phyloP scores from a whole-genome alignment of 2,329 filamentous ascomycete genomes.

The Penicillium aurantiogriseum region DNA sequence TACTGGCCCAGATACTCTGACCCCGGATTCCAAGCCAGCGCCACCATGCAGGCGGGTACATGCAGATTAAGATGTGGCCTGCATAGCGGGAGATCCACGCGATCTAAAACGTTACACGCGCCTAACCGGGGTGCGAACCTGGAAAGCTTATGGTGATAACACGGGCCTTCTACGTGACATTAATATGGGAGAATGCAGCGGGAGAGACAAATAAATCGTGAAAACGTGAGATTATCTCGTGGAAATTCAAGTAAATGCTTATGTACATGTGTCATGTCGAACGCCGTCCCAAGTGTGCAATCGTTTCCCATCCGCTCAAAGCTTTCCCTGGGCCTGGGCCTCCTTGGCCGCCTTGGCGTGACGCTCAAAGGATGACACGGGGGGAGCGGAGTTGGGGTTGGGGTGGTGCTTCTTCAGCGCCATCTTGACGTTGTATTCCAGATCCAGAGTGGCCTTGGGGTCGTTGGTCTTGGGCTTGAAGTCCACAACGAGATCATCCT shows the following conservation, averaged over 20 bases:
- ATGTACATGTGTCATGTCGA: conserved; percentile 5
- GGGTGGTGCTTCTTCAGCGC: conserved; percentile 47
- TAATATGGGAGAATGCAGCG: background rate
- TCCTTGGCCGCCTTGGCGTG: conserved; percentile 28
- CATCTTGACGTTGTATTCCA: conserved; percentile 62
- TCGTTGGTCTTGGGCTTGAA: conserved; percentile 54
- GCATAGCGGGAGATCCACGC: background rate
- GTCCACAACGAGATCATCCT: conserved; percentile 59
- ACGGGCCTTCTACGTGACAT: background rate
- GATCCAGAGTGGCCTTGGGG: conserved; percentile 56
- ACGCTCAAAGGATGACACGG: conserved; percentile 41
- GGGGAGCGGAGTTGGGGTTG: conserved; percentile 40
- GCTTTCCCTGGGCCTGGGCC: conserved; percentile 15
- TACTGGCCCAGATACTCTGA: background rate
- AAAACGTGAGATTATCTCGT: conserved; percentile 2
- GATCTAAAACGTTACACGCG: background rate
- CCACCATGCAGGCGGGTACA: background rate
- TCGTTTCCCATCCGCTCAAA: conserved; percentile 5
- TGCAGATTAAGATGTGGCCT: background rate
- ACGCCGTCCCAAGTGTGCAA: conserved; percentile 6
- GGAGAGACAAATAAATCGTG: background rate
- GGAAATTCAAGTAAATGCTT: conserved; percentile 11
- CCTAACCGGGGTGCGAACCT: background rate
- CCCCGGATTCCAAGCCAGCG: background rate
- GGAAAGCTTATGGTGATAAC: background rate